Base-by-base conservation (phyloP, 2,329 filamentous ascomycete genomes). In the Apiospora arundinis region DNA sequence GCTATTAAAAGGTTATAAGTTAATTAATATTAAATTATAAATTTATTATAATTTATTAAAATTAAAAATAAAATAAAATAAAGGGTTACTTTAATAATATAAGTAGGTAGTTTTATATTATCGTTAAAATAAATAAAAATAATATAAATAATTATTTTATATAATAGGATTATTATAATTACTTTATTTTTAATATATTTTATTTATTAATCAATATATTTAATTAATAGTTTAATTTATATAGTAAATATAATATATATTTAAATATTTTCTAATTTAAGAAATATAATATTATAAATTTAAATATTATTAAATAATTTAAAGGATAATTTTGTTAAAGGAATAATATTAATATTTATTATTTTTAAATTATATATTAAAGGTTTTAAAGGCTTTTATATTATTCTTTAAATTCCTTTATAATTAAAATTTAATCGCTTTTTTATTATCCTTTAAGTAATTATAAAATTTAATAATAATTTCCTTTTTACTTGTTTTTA, bases 341-440 rank as follows among this genome's bases (percentile, higher is more conserved):
- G 14, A 12, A 18, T 46, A 18, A 28, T 49, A 46, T 37, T 52
- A 46, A 25, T 48, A 23, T 25, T 48, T 6, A 23, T 28, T 69
- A 69, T 69, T n/a, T n/a, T n/a, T n/a, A n/a, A 49, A 56, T 28
- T 21, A 32, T 68, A 32, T 68, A 3, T 32, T 32, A 32, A 46
- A 5, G 14, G 23, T 2, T 45, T 45, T 16, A 45, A 12, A 1
- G 2, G 5, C n/a, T 21, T 48, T n/a, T 6, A 40, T 48, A 11
- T 37, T 18, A 9, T 32, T 28, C 40, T 14, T 69, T 48, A 48
- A 32, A 12, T n/a, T 32, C 40, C 12, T 32, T 46, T 37, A 56
- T 18, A 69, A 21, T 37, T 25, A n/a, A 37, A 14, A 37, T 56
- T 69, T 37, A 48, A 28, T 48, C 1, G 21, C 7, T 11, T 52